Evolutionary conservation across 1,139 yeast species (phyloP).

Genomic region (Candida smagusa): DNA sequence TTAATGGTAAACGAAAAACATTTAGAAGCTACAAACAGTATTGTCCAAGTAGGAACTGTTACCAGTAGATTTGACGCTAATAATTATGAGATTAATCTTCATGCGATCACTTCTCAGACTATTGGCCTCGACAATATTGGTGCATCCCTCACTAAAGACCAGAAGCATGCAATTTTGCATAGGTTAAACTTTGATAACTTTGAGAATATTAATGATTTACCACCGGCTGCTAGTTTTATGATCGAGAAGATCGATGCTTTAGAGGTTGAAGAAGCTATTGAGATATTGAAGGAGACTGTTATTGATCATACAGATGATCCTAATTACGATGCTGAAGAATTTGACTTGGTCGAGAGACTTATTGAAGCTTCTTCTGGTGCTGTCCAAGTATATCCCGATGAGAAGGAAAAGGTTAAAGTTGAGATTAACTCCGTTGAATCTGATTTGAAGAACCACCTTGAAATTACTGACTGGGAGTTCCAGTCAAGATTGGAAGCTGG

Average conservation of each 20-base stretch:
- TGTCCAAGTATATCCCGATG: no score
- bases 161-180: slow-evolving; percentile 24
- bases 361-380: slow-evolving; percentile 5
- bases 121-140: slow-evolving; percentile 26
- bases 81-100: slow-evolving; percentile 13
- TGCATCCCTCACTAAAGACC: slow-evolving; percentile 23
- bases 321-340: slow-evolving; percentile 18
- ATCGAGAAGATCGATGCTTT: slow-evolving; percentile 19
- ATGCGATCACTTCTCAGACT: slow-evolving; percentile 14
- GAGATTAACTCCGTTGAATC: no score
- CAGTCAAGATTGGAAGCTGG: slow-evolving; percentile 17
- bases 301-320: slow-evolving; percentile 21
- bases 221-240: slow-evolving; percentile 22
- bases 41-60: slow-evolving; percentile 1
- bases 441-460: slow-evolving; percentile 1
- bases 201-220: slow-evolving; percentile 26
- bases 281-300: slow-evolving; percentile 17
- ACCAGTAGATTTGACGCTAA: slow-evolving; percentile 8
- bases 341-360: slow-evolving; percentile 11
- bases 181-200: slow-evolving; percentile 28
- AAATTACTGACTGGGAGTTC: slow-evolving; percentile 13
- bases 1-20: slow-evolving; percentile 25
- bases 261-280: slow-evolving; percentile 15
- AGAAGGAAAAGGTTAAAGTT: no score
- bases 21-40: neutral